Evolutionary conservation across 768 basidiomycete genomes (phyloP).

Genomic region (Albatrellus ellisii): DNA sequence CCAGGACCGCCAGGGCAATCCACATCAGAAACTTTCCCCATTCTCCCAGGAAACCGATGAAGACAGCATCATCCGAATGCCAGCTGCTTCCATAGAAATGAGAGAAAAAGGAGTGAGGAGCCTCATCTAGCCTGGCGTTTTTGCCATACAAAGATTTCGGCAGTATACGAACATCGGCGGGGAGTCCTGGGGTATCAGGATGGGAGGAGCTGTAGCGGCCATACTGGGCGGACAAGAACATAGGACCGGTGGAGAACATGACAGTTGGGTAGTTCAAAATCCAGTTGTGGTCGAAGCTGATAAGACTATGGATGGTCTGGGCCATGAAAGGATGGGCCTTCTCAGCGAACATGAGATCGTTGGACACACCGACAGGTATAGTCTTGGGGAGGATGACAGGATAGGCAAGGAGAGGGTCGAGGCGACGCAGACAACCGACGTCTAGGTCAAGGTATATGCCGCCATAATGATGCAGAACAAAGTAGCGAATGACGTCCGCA

Average conservation of each 20-base stretch:
- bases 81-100: conserved; percentile 98
- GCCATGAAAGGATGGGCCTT: conserved; percentile 81
- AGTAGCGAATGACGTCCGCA: conserved; percentile 96
- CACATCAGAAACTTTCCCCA: conserved; percentile 89
- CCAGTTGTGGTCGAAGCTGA: conserved; percentile 88
- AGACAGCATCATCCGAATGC: conserved; percentile 98
- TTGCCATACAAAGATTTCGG: conserved; percentile 98
- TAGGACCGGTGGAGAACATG: conserved; percentile 99
- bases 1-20: conserved; percentile 59
- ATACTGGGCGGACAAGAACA: conserved; percentile 95
- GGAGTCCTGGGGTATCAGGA: conserved; percentile 32
- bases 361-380: conserved; percentile 93
- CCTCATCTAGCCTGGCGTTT: conserved; percentile 73
- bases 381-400: conserved; percentile 90
- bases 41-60: conserved; percentile 80
- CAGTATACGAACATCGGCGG: conserved; percentile 72
- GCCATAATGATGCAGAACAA: conserved; percentile 90
- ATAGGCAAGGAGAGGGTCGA: conserved; percentile 78
- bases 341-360: conserved; percentile 92
- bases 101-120: conserved; percentile 88
- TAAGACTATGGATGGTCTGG: conserved; percentile 85
- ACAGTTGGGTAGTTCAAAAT: conserved; percentile 97
- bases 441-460: conserved; percentile 96
- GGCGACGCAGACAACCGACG: conserved; percentile 77
- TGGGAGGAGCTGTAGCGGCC: conserved; percentile 71